Base-by-base conservation (phyloP, 2,329 filamentous ascomycete genomes). In the Penicillium sp. region DNA sequence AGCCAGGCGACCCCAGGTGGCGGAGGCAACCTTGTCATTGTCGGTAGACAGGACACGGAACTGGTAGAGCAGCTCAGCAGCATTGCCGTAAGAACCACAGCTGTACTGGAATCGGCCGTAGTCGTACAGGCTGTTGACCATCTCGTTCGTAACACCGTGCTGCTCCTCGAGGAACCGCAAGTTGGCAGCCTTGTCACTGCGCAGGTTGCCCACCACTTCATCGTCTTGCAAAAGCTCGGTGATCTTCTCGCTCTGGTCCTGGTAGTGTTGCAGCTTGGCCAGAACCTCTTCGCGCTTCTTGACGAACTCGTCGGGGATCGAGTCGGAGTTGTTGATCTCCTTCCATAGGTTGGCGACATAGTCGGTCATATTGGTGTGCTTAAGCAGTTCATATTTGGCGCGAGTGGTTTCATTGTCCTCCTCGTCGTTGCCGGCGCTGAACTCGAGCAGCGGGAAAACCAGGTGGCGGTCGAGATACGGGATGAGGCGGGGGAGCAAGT, bases 341-440 rank as follows among this genome's bases (percentile, higher is more conserved):
- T 90, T 89, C 82, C 96, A 91, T 64, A 99, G 81, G 70, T 88
- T 90, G 71, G 92, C 92, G 51, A 97, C 91, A 75, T 96, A 99
- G 78, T 99, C 94, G 69, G 89, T 94, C 94, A 99, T 99, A 83
- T 97, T 97, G 70, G 94, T 97, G 75, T 92, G 88, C 81, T 96
- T 93, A 66, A 99, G 86, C 55, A 99, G 87, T 78, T 93, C 88
- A 76, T 93, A 96, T 78, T 96, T 96, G 67, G 92, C 87, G 72
- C 89, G 86, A 60, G 88, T 88, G 67, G 96, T 87, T 74, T 92
- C 87, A 68, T 83, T 84, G 65, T 86, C 84, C 70, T 92, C 89
- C 74, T 92, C 87, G 63, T 96, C 88, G 75, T 91, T 87, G 71
- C 88, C 87, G 70, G 87, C 87, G 69, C 89, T 84, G 77, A 96